These are phyloP conservation scores for Leccinum obscurum DNA, from an alignment of 768 basidiomycete genomes.

Conservation along the genomic window DNA sequence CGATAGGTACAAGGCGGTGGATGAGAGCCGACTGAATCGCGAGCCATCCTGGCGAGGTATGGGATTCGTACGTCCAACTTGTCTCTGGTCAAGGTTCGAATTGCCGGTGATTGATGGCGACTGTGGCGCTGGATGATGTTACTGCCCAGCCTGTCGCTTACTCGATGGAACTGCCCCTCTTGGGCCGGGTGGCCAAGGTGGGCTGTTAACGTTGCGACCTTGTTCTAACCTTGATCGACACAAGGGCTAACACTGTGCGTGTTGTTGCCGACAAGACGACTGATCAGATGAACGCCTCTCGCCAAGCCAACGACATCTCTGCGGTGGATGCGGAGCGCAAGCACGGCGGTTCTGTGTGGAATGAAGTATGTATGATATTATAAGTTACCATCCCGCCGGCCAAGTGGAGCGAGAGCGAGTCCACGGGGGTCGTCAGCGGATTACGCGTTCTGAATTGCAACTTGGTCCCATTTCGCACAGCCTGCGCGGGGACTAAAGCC, in stretches of 20 bases:
- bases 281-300: conserved; percentile 2
- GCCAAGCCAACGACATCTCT: background rate
- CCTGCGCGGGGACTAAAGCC: conserved; percentile 23
- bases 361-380: background rate
- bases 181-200: conserved; percentile 4
- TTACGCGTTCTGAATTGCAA: conserved; percentile 1
- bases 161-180: conserved; percentile 18
- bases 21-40: conserved; percentile 1
- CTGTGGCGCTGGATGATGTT: conserved; percentile 19
- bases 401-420: background rate
- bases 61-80: conserved; percentile 1
- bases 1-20: conserved; percentile 2
- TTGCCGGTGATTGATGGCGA: conserved; percentile 24
- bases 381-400: background rate
- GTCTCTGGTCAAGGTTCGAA: background rate
- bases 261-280: conserved; percentile 3
- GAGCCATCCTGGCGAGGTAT: background rate
- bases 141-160: conserved; percentile 21
- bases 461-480: conserved; percentile 18
- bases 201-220: conserved; percentile 31
- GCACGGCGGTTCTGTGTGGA: background rate
- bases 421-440: conserved; percentile 3
- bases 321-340: background rate
- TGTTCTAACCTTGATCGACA: conserved; percentile 17
- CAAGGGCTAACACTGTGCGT: conserved; percentile 13